Base-by-base conservation (phyloP, 768 basidiomycete genomes). In the Leccinum longicurvipes region DNA sequence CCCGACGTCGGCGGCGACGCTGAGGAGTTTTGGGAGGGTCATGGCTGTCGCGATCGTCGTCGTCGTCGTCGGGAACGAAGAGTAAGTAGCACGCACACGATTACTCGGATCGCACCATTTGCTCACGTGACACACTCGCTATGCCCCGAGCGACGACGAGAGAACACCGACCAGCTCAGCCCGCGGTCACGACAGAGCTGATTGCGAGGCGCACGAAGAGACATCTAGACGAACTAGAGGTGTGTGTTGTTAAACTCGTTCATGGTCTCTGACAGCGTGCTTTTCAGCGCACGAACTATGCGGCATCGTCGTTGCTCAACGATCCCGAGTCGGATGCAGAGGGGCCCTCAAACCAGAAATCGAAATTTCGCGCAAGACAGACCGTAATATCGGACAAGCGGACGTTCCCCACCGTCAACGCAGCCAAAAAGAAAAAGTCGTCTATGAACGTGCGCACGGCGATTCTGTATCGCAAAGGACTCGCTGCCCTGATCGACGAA, bases 191-290 rank as follows among this genome's bases (percentile, higher is more conserved):
- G 11, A 76, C 83, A 1, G 88, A 91, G 53, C 72, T 88, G 46
- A 78, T 93, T 54, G 82, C 86, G 10, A 90, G 87, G 68, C 83
- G 91, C 55, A 87, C 83, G 9, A 86, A 82, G 69, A 76, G 84
- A 41, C 91, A 88, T 70, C 80, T 94, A 8, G 89, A 89, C 59
- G 91, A 94, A 69, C 85, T 94, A 48, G 91, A 94, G 80, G 91
- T 87, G 62, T 11, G 69, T 51, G 12, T 32, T 17, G 10, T 21
- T 1, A 3, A 3, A 19, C 25, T 25, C n/a, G 21, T 45, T 1
- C 3, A 23, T 27, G n/a, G 24, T 6, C 28, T 52, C 57, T 53
- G 11, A 59, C 29, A 34, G 39, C 47, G 48, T n/a, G 50, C 51
- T 28, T 23, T 53, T 48, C 63, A 92, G 90, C 80, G 84, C 53